Conservation (phyloP, 2,329 filamentous ascomycete species). For the Helotiales sp. region DNA sequence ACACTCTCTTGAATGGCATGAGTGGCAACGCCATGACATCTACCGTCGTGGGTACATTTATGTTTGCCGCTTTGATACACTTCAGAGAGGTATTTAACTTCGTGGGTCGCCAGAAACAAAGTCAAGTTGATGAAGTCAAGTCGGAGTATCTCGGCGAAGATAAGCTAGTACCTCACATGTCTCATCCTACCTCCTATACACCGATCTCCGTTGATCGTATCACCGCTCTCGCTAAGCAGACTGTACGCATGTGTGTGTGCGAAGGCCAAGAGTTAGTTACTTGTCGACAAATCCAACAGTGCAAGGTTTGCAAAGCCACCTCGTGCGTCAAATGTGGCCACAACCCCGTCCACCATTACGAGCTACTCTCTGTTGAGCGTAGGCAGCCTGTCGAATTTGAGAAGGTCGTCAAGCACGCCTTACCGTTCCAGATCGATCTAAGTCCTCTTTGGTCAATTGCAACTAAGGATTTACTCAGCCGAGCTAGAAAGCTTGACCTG, state of each 20-base stretch:
- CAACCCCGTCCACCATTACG: slow-evolving; percentile 52
- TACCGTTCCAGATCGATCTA: slow-evolving; percentile 50
- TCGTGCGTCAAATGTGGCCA: slow-evolving; percentile 58
- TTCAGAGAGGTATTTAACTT: slow-evolving; percentile 24
- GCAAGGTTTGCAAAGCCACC: slow-evolving; percentile 58
- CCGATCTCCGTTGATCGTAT: slow-evolving; percentile 23
- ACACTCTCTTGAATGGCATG: slow-evolving; percentile 67
- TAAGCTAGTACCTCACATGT: background rate
- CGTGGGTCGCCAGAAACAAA: slow-evolving; percentile 13
- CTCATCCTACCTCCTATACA: slow-evolving; percentile 14
- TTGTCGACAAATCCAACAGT: slow-evolving; percentile 50
- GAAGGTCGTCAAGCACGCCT: slow-evolving; percentile 45
- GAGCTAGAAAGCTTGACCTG: background rate
- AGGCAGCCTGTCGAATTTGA: slow-evolving; percentile 51
- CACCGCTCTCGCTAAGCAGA: slow-evolving; percentile 38
- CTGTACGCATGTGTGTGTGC: slow-evolving; percentile 59
- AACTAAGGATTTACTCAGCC: background rate
- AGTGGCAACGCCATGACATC: slow-evolving; percentile 82
- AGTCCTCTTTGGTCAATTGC: slow-evolving; percentile 4
- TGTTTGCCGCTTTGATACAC: slow-evolving; percentile 61
- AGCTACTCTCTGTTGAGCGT: slow-evolving; percentile 37
- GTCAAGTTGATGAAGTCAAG: background rate
- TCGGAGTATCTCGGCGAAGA: background rate
- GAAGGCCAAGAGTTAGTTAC: slow-evolving; percentile 54
- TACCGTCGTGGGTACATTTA: slow-evolving; percentile 69